Evolutionary conservation across 768 basidiomycete species (phyloP), one percentile per base, ranked within the genome.

Genomic region (Sarcodon sp.): DNA sequence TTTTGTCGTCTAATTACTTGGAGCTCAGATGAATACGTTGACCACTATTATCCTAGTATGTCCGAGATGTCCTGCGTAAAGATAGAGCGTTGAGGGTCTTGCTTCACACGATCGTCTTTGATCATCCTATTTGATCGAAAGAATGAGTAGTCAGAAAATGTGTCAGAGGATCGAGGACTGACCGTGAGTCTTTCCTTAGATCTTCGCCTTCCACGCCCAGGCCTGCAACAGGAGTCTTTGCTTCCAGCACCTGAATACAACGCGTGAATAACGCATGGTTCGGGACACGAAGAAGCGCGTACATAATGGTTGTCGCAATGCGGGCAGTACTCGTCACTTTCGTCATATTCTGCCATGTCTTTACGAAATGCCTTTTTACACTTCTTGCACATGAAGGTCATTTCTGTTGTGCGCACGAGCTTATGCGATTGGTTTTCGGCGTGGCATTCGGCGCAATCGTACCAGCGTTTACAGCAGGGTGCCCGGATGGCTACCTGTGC

Each of bases 251-350:
- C 92, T 97, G 58, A 21, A 32, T 27, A 27, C 1, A 33, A 38
- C 16, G 46, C 35, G 7, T 6, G 6, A 21, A 11, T 35, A 39
- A 11, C 32, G 8, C 33, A 47, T 53, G 48, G 52, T 33, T 16
- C 18, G 12, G 5, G 7, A 46, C 15, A 16, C 3, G 33, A 15
- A 8, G 18, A 38, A 21, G 43, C n/a, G 70, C 86, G 57, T 60
- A 94, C 96, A 62, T 93, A 99, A 61, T 93, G 93, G 61, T 98
- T 98, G 65, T 97, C 96, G 60, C 96, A 97, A 64, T 96, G 86
- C 0, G 94, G 96, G 61, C 96, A 98, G 61, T 83, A 98, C 65
- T 99, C 96, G 61, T 98, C 93, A 59, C 90, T 91, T 62, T 99
- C 94, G 57, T 98, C 94, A 58, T 89, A 98, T 6, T 64, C 65